These are phyloP conservation scores for Cercospora brassicicola DNA, from an alignment of 2,329 filamentous ascomycete genomes.

Conservation along the genomic window DNA sequence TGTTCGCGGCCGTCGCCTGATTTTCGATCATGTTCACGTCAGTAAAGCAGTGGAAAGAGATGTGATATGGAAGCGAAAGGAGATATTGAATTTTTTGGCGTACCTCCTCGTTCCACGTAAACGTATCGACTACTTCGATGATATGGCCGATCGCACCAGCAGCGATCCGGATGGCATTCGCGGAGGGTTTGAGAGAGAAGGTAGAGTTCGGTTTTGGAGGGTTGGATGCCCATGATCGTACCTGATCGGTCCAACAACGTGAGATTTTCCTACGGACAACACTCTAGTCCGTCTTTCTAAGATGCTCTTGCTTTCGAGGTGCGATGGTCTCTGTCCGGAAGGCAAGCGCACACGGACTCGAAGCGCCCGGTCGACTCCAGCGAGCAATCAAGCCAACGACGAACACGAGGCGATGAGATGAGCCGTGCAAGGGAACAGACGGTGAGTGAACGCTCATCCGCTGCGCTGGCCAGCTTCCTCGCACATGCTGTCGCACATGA, in stretches of 20 bases:
- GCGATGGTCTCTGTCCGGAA: no score
- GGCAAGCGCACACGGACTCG: neutral
- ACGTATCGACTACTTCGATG: slow-evolving; percentile 28
- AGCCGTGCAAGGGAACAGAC: neutral
- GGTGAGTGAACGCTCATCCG: neutral
- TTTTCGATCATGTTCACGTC: no score
- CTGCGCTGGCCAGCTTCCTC: neutral
- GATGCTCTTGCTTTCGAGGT: no score
- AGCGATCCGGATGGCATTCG: slow-evolving; percentile 25
- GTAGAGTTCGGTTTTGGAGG: slow-evolving; percentile 30
- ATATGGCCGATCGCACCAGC: slow-evolving; percentile 27
- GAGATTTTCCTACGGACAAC: no score
- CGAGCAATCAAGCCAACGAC: neutral
- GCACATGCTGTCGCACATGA: neutral
- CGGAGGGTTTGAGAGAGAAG: slow-evolving; percentile 32
- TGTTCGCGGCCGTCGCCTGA: slow-evolving; percentile 27
- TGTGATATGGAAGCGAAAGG: no score
- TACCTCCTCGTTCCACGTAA: slow-evolving; percentile 31
- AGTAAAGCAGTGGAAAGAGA: no score
- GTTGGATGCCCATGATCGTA: slow-evolving; percentile 32
- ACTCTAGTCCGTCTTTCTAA: no score
- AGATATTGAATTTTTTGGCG: no score
- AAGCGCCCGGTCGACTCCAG: no score
- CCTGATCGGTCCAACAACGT: no score
- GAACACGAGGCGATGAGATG: neutral